Conservation (phyloP, 129 eudicot genomes). For the carrot (Daucus carota) region DH1_v3.0 NC_030384.2:33287001-33287500, state of each 20-base stretch:
- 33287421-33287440: constrained; percentile 3
- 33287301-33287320: constrained; percentile 34
- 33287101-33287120: background rate
- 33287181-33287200: no score
- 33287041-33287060: background rate
- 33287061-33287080: no score
- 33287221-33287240: no score
- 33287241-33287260: background rate
- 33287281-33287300: background rate
- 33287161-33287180: background rate
- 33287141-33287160: background rate
- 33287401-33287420: constrained; percentile 21
- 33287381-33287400: constrained; percentile 18
- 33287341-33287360: constrained; percentile 31
- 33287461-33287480: constrained; percentile 18
- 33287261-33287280: background rate
- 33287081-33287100: no score
- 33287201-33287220: no score
- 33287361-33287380: constrained; percentile 29
- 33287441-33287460: constrained; percentile 7
- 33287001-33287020: no score
- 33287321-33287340: constrained; percentile 74
- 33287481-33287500: constrained; percentile 23
- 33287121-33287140: background rate
- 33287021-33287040: no score